A percentile compares a stretch with the other conserved stretches of the same genome.
Conservation (phyloP, 2,329 filamentous ascomycete species). For the Daldinia sp. region DNA sequence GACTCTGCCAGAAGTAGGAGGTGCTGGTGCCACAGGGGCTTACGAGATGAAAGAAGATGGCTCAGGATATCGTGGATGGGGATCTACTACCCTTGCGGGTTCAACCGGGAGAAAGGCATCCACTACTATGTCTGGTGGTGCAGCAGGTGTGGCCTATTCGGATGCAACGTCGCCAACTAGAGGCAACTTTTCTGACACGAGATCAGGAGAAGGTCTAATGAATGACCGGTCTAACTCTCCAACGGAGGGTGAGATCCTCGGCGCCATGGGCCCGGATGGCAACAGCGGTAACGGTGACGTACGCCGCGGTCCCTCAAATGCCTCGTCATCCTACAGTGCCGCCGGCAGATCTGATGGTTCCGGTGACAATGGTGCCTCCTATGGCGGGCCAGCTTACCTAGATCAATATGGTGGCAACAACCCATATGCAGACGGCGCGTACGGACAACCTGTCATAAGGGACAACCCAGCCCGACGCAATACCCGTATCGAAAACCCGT, state of each 20-base stretch:
- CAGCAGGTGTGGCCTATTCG: constrained; percentile 74
- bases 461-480: constrained; percentile 94
- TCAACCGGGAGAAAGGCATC: constrained; percentile 85
- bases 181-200: constrained; percentile 73
- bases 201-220: constrained; percentile 75
- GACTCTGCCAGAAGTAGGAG: constrained; percentile 69
- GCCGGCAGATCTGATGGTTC: constrained; percentile 79
- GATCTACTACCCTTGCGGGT: constrained; percentile 76
- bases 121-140: constrained; percentile 86
- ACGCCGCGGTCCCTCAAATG: constrained; percentile 91
- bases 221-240: constrained; percentile 62
- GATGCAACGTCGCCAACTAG: constrained; percentile 78
- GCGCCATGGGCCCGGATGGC: constrained; percentile 80
- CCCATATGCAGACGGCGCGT: constrained; percentile 64
- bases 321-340: constrained; percentile 93
- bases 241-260: constrained; percentile 84
- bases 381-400: constrained; percentile 65
- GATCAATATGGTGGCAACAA: constrained; percentile 70
- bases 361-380: constrained; percentile 63
- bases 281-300: constrained; percentile 75
- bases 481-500: constrained; percentile 91
- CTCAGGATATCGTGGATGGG: constrained; percentile 94
- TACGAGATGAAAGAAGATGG: constrained; percentile 84
- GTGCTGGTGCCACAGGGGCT: constrained; percentile 61
- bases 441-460: constrained; percentile 80